Evolutionary conservation across 1,284 basidiomycete genomes (phyloP), one percentile per base, ranked within the genome.

Genomic region (Tremellales sp.): DNA sequence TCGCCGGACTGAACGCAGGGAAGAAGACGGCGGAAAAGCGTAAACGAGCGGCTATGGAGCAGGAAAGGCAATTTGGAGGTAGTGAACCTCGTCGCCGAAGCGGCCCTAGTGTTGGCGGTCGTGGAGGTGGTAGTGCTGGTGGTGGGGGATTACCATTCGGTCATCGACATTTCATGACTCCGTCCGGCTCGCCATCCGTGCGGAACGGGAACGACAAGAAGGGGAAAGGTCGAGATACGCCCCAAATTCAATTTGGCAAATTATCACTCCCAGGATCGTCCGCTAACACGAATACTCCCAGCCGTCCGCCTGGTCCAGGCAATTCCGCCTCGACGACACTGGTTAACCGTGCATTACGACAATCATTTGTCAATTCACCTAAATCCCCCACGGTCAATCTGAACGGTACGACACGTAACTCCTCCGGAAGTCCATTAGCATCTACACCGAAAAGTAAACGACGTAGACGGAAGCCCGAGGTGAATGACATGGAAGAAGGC

Each of bases 1-100:
- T 63, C 45, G 53, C 40, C 4, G 67, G 67, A 10, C 54, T 55
- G 1, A 48, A 53, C 25, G 62, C 62, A 3, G 68, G 69, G 1
- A 49, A 52, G 19, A 63, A 60, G 27, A 54, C 53, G 10, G 45
- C 58, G 13, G 64, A 67, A 23, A 64, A 61, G 48, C 46, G 51
- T 23, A 46, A 53, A 43, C 43, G 33, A 19, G 31, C 48, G 23
- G 29, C 43, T 36, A 33, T 12, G 35, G 43, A 52, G 21, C 46
- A 45, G 27, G 45, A 46, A 2, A 23, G 46, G 25, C 48, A 41
- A 42, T 49, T 26, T 27, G 47, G 23, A 10, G 36, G 45, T 15
- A 19, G 26, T 31, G 25, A 25, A 35, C 13, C 31, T 27, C 15
- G 36, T 15, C 10, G 31, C 4, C 11, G 31, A 10, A 27, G 25